Conservation (phyloP, 1,139 yeast species). For the Nakaseomyces nivariensis region DNA sequence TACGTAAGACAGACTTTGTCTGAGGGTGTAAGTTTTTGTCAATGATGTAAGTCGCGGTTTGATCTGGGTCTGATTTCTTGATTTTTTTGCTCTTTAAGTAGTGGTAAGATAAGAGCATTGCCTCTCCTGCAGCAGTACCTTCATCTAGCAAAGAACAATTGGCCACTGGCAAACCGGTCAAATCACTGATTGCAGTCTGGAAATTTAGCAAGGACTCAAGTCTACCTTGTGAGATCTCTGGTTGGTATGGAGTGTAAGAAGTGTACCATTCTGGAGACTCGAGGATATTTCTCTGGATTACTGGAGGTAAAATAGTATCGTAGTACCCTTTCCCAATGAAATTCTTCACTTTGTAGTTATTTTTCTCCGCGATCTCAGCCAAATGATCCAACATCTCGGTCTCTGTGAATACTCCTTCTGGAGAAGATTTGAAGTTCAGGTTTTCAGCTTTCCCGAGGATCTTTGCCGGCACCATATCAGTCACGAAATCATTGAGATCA, state of each 20-base stretch:
- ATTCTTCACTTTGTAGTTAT: slow-evolving; percentile 53
- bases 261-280: slow-evolving; percentile 99
- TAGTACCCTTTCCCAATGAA: slow-evolving; percentile 93
- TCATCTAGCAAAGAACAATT: slow-evolving; percentile 92
- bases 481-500: slow-evolving; percentile 61
- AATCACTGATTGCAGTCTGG: slow-evolving; percentile 80
- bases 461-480: slow-evolving; percentile 66
- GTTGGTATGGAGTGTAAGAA: slow-evolving; percentile 95
- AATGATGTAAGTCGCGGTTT: slow-evolving; percentile 42
- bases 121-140: slow-evolving; percentile 98
- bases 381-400: slow-evolving; percentile 67
- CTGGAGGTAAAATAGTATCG: slow-evolving; percentile 84
- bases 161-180: slow-evolving; percentile 87
- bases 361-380: slow-evolving; percentile 60
- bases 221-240: slow-evolving; percentile 95
- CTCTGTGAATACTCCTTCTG: slow-evolving; percentile 64
- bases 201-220: slow-evolving; percentile 80
- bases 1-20: slow-evolving; percentile 64
- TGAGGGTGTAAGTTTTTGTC: slow-evolving; percentile 77
- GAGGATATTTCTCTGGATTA: slow-evolving; percentile 80
- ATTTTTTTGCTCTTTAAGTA: slow-evolving; percentile 56
- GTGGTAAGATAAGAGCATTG: slow-evolving; percentile 78
- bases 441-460: slow-evolving; percentile 57
- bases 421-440: slow-evolving; percentile 34
- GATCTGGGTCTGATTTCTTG: slow-evolving; percentile 17